Percentiles rank a stretch among this genome's conserved stretches.
phyloP scores from a whole-genome alignment of 2,329 filamentous ascomycete species.

The Achaetomium macrosporum region DNA sequence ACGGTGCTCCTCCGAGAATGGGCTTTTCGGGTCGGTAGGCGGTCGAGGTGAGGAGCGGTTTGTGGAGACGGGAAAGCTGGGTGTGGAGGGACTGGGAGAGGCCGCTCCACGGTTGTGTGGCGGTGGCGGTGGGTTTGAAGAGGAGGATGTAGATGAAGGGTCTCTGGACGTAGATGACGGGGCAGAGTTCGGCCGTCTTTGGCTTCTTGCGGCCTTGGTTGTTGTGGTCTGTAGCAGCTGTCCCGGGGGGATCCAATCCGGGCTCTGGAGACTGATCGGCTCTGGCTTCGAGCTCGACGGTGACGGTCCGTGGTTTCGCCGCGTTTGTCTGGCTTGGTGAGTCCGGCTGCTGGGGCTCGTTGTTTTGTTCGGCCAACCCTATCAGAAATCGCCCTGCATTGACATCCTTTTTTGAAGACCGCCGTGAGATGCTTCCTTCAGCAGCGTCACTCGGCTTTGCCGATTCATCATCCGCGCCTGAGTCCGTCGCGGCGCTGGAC shows the following conservation, averaged over 20 bases:
- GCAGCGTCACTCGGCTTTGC: constrained; percentile 5
- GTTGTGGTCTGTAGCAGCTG: constrained; percentile 28
- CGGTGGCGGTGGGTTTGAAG: constrained; percentile 56
- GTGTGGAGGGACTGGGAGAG: constrained; percentile 56
- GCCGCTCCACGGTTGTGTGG: constrained; percentile 49
- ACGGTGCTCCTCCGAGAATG: constrained; percentile 28
- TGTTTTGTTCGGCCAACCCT: constrained; percentile 55
- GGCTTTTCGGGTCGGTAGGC: constrained; percentile 50
- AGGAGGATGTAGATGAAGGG: constrained; percentile 76
- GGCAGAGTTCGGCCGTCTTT: constrained; percentile 48
- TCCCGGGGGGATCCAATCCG: neutral
- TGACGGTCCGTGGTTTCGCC: constrained; percentile 33
- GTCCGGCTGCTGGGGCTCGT: constrained; percentile 24
- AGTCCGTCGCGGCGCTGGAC: constrained; percentile 12
- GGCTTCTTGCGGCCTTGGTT: constrained; percentile 45
- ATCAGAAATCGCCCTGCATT: constrained; percentile 53
- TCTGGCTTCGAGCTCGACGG: constrained; percentile 54
- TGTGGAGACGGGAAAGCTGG: constrained; percentile 54
- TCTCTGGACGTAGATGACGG: constrained; percentile 65
- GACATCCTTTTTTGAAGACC: constrained; percentile 16
- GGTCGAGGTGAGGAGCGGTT: constrained; percentile 51
- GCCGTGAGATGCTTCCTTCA: neutral
- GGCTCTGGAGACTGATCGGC: constrained; percentile 28
- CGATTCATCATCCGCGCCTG: constrained; percentile 3
- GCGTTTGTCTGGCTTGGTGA: constrained; percentile 28